Base-by-base conservation (phyloP, 2,329 filamentous ascomycete genomes). In the Fusarium xyrophilum region DNA sequence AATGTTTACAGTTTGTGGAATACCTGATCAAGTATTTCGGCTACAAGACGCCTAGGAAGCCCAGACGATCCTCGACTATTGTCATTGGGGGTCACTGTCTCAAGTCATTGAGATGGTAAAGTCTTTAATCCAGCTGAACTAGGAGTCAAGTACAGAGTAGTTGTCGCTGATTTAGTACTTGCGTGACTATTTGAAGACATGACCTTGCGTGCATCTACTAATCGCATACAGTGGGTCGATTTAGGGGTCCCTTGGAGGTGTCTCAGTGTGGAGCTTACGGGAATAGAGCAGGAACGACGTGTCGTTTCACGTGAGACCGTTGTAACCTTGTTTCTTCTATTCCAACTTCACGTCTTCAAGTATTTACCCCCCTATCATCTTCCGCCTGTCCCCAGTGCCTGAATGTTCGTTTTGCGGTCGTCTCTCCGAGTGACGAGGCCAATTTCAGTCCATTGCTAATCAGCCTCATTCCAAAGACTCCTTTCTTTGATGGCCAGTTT, bases 221-320 rank as follows among this genome's bases (percentile, higher is more conserved):
- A 32, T n/a, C 9, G 13, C 10, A 0, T 14, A 33, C 28, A 47
- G 27, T 47, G 44, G 44, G 46, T 35, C 21, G 35, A 27, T 12
- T 12, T 21, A 21, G 27, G 6, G 25, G 19, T 2, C 8, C 13
- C 14, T 5, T 1, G 21, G 0, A 25, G 10, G 10, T 46, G 30
- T 23, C 21, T 19, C 2, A 15, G 15, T 33, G 68, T 62, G 68
- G 67, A 66, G 47, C 47, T 48, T 5, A 17, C 10, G 28, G 21
- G 15, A 17, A 47, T 23, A 28, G 12, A 14, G 17, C 25, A 58
- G n/a, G 32, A 44, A 46, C 38, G 32, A 13, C 40, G 35, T 53
- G 46, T 63, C 27, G 6, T 62, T 21, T 51, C 30, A 53, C 60
- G 48, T 63, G 66, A 68, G 55, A 17, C 51, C 23, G 38, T 50